A percentile compares a stretch with the other conserved stretches of the same genome.
Conservation (phyloP, 208 protist species). For the Acanthamoeba royreba region DNA sequence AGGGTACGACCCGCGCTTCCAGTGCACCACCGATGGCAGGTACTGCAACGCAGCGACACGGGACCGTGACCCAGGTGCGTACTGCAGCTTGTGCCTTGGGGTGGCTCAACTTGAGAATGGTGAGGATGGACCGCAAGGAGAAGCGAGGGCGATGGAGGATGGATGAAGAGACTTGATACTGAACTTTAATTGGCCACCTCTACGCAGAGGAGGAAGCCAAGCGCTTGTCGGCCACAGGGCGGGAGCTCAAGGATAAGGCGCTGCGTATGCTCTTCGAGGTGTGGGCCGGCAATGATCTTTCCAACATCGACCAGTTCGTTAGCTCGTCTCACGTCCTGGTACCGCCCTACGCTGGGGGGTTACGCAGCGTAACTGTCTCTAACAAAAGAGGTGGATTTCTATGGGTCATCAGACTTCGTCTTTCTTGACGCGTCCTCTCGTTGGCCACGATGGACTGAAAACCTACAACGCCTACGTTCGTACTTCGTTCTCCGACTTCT, state of each 20-base stretch:
- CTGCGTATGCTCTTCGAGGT: constrained; percentile 29
- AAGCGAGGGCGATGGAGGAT: no score
- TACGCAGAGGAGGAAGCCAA: background rate
- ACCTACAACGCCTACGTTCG: background rate
- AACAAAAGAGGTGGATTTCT: background rate
- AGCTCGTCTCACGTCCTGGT: background rate
- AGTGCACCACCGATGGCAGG: background rate
- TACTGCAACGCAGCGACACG: background rate
- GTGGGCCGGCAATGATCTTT: constrained; percentile 34
- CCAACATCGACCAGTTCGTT: background rate
- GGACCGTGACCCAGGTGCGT: background rate
- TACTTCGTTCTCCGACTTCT: background rate
- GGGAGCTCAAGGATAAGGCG: constrained; percentile 21
- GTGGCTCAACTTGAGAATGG: no score
- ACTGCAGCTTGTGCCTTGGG: no score
- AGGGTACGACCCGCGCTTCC: background rate
- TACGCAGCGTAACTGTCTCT: background rate
- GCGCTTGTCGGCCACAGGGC: background rate
- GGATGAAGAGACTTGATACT: no score
- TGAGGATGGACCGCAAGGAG: no score
- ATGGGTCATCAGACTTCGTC: background rate
- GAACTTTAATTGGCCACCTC: background rate
- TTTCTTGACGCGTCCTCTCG: background rate
- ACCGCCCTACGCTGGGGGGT: background rate
- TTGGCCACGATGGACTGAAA: background rate